These are phyloP conservation scores for Blepharisma stoltei DNA, from an alignment of 73 alveolate species.

Conservation along the genomic window DNA sequence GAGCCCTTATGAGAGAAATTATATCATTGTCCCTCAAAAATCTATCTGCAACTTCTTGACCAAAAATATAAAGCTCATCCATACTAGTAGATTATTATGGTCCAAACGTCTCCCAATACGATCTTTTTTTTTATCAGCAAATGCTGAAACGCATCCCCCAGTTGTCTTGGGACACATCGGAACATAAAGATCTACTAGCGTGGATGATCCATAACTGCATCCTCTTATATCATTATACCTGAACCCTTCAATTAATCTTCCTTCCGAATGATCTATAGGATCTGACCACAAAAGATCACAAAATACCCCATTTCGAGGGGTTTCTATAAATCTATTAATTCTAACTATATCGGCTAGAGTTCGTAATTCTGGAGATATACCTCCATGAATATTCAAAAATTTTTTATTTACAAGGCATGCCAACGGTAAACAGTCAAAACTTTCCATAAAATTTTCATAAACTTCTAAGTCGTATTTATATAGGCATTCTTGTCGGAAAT, in stretches of 20 bases:
- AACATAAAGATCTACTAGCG: too few relatives aligned
- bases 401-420: conserved; percentile 72
- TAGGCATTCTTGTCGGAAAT: conserved; percentile 67
- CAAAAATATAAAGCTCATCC: too few relatives aligned
- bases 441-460: conserved; percentile 72
- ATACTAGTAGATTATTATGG: background rate
- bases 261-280: conserved; percentile 79
- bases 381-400: conserved; percentile 83
- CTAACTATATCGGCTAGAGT: conserved; percentile 67
- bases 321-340: conserved; percentile 66
- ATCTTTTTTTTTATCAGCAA: conserved; percentile 47
- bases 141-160: too few relatives aligned
- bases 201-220: too few relatives aligned
- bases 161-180: too few relatives aligned
- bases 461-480: conserved; percentile 73
- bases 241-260: conserved; percentile 47
- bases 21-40: conserved; percentile 50
- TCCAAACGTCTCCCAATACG: conserved; percentile 4
- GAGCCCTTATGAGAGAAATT: conserved; percentile 83
- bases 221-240: conserved; percentile 65
- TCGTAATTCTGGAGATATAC: conserved; percentile 77
- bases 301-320: conserved; percentile 75
- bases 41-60: conserved; percentile 54
- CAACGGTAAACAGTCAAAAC: conserved; percentile 72
- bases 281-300: conserved; percentile 88